phyloP scores from a whole-genome alignment of 2,329 filamentous ascomycete genomes.

The Lasiodiplodia citricola region DNA sequence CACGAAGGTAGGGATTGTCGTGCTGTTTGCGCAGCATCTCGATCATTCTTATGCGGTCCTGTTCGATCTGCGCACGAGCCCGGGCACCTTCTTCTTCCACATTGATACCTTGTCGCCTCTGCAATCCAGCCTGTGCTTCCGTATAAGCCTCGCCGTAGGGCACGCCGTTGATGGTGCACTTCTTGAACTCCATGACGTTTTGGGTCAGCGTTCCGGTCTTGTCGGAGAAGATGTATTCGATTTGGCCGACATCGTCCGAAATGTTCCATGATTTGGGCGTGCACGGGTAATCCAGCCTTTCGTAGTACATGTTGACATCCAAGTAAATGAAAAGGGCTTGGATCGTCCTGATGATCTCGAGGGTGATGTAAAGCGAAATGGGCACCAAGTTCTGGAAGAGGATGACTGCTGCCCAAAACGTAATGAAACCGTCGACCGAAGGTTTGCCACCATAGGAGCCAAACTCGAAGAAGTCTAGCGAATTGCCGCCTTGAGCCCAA shows the following conservation, averaged over 20 bases:
- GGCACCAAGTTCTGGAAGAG: constrained; percentile 98
- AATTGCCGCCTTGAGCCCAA: constrained; percentile 77
- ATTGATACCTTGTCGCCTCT: constrained; percentile 85
- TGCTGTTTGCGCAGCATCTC: constrained; percentile 75
- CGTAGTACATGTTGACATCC: constrained; percentile 97
- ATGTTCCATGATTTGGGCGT: constrained; percentile 99
- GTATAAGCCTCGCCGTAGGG: constrained; percentile 98
- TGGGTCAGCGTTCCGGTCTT: constrained; percentile 90
- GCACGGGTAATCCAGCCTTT: constrained; percentile 89
- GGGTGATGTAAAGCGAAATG: constrained; percentile 95
- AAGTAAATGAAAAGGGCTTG: constrained; percentile 98
- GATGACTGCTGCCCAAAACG: constrained; percentile 94
- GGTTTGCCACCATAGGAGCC: constrained; percentile 77
- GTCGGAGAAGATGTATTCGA: constrained; percentile 98
- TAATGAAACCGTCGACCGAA: constrained; percentile 86
- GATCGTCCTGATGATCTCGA: constrained; percentile 91
- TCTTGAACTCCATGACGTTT: constrained; percentile 99
- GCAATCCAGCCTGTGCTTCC: constrained; percentile 95
- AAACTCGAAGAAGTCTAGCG: constrained; percentile 81
- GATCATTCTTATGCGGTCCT: constrained; percentile 75
- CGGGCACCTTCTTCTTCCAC: constrained; percentile 78
- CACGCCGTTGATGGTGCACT: constrained; percentile 93
- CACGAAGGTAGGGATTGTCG: constrained; percentile 88
- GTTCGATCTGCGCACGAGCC: constrained; percentile 77
- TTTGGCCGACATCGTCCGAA: constrained; percentile 95